Percentiles rank a stretch among this genome's conserved stretches.
Conservation (phyloP, 164 flowering plant species). For the Macadamia tetraphylla region DNA sequence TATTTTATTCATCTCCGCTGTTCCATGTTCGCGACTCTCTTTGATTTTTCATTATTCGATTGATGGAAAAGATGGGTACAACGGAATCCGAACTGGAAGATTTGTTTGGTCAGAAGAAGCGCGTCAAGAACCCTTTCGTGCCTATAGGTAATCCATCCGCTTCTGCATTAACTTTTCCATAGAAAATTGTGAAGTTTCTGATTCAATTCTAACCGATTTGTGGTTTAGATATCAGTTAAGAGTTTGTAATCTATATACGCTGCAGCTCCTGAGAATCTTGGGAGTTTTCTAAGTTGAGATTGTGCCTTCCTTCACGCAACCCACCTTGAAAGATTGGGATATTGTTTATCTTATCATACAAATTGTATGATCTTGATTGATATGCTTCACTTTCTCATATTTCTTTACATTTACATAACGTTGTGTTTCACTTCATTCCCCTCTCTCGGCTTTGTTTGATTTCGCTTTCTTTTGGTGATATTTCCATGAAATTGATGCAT, state of each 20-base stretch:
- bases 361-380: too few species aligned
- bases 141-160: slow-evolving; percentile 35
- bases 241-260: background rate
- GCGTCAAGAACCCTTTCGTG: slow-evolving; percentile 47
- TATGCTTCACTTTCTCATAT: too few species aligned
- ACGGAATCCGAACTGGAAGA: slow-evolving; percentile 31
- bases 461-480: background rate
- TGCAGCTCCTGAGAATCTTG: background rate
- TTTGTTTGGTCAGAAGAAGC: slow-evolving; percentile 38
- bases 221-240: background rate
- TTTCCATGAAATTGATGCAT: background rate
- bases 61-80: slow-evolving; percentile 28
- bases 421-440: background rate
- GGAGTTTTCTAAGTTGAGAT: background rate
- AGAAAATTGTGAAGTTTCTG: background rate
- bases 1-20: background rate
- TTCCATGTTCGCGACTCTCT: background rate
- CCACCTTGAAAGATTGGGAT: too few species aligned
- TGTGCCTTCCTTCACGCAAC: background rate
- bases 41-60: too few species aligned
- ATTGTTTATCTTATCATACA: too few species aligned
- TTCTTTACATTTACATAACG: too few species aligned
- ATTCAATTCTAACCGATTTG: background rate
- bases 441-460: background rate
- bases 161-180: background rate